phyloP scores from a whole-genome alignment of 257 asterid species.

The Nicotiana undulata region DNA sequence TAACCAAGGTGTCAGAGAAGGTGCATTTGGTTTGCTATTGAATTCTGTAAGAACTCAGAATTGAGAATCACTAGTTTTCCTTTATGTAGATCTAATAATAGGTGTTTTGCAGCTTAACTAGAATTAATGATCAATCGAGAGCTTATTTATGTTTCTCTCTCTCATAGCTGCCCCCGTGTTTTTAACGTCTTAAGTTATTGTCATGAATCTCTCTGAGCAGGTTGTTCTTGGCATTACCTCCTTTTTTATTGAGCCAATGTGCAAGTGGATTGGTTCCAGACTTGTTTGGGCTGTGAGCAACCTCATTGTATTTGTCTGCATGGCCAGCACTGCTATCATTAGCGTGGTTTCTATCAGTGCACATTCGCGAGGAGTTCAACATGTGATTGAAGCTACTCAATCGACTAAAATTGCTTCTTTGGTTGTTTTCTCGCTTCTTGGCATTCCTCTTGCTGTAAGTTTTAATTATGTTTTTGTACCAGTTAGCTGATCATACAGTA shows the following conservation, averaged over 20 bases:
- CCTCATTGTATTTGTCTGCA: conserved; percentile 76
- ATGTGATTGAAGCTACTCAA: conserved; percentile 61
- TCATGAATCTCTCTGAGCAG: conserved; percentile 25
- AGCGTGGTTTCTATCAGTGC: conserved; percentile 56
- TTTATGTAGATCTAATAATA: conserved; percentile 11
- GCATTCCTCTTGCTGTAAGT: conserved; percentile 97
- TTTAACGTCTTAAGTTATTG: neutral
- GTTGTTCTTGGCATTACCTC: conserved; percentile 92
- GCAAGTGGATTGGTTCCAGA: conserved; percentile 72
- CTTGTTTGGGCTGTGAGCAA: conserved; percentile 89
- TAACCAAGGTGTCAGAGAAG: conserved; percentile 98
- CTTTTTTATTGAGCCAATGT: conserved; percentile 79
- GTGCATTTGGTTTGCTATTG: conserved; percentile 99
- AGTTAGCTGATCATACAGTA: neutral
- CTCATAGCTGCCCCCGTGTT: neutral
- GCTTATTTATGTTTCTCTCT: neutral
- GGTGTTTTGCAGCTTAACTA: conserved; percentile 5
- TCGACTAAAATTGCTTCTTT: conserved; percentile 75
- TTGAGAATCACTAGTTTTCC: conserved; percentile 27
- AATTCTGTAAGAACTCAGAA: conserved; percentile 96
- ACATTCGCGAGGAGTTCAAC: conserved; percentile 63
- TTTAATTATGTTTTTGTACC: conserved; percentile 6
- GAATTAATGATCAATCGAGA: neutral
- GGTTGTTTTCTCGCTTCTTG: conserved; percentile 83
- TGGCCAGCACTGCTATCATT: conserved; percentile 88